Conservation (phyloP, 345 rosid genomes). For the Acer yangbiense region DNA sequence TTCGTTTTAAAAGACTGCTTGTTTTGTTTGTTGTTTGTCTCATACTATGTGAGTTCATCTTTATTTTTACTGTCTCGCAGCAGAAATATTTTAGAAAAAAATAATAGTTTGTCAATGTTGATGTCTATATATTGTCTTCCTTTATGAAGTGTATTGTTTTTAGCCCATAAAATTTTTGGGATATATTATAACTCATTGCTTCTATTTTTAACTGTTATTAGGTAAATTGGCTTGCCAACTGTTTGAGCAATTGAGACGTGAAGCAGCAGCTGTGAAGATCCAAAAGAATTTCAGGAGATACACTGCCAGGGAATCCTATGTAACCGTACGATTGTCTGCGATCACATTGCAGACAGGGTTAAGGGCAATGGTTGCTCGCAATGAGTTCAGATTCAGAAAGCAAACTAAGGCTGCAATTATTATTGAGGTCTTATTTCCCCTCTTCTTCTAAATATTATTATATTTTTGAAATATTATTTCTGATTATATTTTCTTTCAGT, state of each 20-base stretch:
- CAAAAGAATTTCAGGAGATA: constrained; percentile 79
- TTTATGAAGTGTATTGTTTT: neutral
- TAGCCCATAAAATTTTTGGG: constrained; percentile 6
- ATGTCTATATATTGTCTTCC: neutral
- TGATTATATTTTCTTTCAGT: constrained; percentile 23
- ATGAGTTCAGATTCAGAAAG: constrained; percentile 89
- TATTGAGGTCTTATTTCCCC: constrained; percentile 63
- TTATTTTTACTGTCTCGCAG: neutral
- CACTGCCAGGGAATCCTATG: constrained; percentile 67
- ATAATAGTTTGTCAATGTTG: neutral
- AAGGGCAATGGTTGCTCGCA: constrained; percentile 93
- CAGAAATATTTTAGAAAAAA: neutral
- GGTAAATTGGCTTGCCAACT: constrained; percentile 86
- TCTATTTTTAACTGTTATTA: constrained; percentile 29
- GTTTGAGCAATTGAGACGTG: constrained; percentile 76
- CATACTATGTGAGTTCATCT: neutral
- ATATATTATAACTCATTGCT: constrained; percentile 24
- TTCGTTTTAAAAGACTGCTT: neutral
- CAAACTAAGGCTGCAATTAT: constrained; percentile 89
- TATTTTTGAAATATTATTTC: neutral
- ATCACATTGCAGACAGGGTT: constrained; percentile 79
- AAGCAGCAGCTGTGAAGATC: constrained; percentile 89
- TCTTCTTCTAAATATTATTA: constrained; percentile 9
- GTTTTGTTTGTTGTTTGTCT: constrained; percentile 9
- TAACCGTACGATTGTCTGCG: constrained; percentile 54